phyloP scores from a whole-genome alignment of 2,329 filamentous ascomycete species.

The Hypoxylon sp. region DNA sequence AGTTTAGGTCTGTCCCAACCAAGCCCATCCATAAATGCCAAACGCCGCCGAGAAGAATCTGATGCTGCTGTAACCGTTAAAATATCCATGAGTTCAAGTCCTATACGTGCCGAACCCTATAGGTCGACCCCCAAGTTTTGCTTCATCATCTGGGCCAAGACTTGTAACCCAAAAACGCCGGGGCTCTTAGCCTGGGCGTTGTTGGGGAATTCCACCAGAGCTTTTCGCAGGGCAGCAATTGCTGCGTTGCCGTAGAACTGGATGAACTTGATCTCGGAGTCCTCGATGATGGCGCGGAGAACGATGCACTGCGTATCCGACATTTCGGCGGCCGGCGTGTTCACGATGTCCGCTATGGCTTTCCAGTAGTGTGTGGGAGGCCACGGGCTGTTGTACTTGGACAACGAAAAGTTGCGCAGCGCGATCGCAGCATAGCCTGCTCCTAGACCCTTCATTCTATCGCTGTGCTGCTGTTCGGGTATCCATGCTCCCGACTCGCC shows the following conservation, averaged over 20 bases:
- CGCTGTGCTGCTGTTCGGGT: slow-evolving; percentile 75
- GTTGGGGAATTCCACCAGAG: slow-evolving; percentile 76
- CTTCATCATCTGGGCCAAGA: slow-evolving; percentile 62
- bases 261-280: slow-evolving; percentile 78
- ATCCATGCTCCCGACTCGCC: slow-evolving; percentile 64
- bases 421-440: slow-evolving; percentile 85
- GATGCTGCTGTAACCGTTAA: slow-evolving; percentile 14
- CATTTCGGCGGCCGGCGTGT: slow-evolving; percentile 54
- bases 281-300: slow-evolving; percentile 74
- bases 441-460: slow-evolving; percentile 83
- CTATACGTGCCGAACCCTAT: slow-evolving; percentile 24
- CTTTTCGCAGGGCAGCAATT: slow-evolving; percentile 72
- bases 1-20: slow-evolving; percentile 32
- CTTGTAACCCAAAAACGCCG: slow-evolving; percentile 60
- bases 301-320: slow-evolving; percentile 78
- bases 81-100: slow-evolving; percentile 10
- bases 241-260: slow-evolving; percentile 81
- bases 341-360: slow-evolving; percentile 62
- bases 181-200: slow-evolving; percentile 57
- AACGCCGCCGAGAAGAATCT: slow-evolving; percentile 19
- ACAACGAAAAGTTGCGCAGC: slow-evolving; percentile 80
- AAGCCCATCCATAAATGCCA: slow-evolving; percentile 19
- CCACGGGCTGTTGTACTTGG: slow-evolving; percentile 74
- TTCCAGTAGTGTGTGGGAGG: slow-evolving; percentile 85
- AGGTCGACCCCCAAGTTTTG: slow-evolving; percentile 59